Evolutionary conservation across 2,329 filamentous ascomycete genomes (phyloP).

Genomic region (Fusarium nygamai): DNA sequence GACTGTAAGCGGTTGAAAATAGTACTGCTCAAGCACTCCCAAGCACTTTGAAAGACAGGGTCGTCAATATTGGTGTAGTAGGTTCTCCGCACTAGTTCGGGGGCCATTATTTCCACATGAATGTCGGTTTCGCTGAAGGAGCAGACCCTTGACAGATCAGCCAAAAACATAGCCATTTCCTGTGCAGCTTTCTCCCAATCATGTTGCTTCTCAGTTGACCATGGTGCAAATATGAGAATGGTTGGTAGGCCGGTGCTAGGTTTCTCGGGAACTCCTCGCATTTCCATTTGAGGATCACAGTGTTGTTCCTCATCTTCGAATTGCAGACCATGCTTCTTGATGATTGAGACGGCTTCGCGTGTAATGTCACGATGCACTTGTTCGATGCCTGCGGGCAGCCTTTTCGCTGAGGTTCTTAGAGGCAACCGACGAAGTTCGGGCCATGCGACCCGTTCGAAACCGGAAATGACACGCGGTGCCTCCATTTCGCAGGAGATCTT

Average conservation of each 20-base stretch:
- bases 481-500: background rate
- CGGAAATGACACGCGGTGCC: rapidly evolving
- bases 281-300: rapidly evolving
- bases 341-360: background rate
- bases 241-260: background rate
- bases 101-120: background rate
- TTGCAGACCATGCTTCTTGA: background rate
- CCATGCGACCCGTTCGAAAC: background rate
- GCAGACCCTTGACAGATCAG: background rate
- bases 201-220: background rate
- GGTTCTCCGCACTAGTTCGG: background rate
- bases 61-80: background rate
- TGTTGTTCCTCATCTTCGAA: background rate
- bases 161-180: background rate
- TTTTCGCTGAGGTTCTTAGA: rapidly evolving
- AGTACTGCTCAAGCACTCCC: background rate
- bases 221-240: background rate
- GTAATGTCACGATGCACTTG: rapidly evolving
- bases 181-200: background rate
- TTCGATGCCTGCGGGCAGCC: rapidly evolving
- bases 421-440: background rate
- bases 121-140: background rate
- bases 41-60: background rate
- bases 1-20: background rate
- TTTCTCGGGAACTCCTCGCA: background rate